Evolutionary conservation across 164 flowering plant species (phyloP).

Genomic region (Piper betle): DNA sequence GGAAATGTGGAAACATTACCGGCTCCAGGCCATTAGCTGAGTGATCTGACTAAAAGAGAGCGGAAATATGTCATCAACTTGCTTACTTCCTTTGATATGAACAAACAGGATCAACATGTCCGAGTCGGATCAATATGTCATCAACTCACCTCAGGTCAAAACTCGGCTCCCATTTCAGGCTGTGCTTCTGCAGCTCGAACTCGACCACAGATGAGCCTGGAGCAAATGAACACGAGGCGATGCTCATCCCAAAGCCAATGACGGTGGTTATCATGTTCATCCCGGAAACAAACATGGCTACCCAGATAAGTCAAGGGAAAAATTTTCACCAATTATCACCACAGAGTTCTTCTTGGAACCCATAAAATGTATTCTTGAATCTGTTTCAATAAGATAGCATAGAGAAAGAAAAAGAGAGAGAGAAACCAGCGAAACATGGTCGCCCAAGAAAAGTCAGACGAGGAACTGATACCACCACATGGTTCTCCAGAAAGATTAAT

Average conservation of each 20-base stretch:
- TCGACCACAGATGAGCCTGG: slow-evolving; percentile 67
- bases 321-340: not conserved
- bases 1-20: slow-evolving; percentile 58
- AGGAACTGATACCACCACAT: not conserved
- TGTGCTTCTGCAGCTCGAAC: slow-evolving; percentile 28
- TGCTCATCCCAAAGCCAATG: slow-evolving; percentile 79
- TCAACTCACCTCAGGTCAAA: slow-evolving; percentile 29
- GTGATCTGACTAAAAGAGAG: slow-evolving; percentile 3
- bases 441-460: too few species aligned
- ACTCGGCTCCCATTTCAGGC: slow-evolving; percentile 35
- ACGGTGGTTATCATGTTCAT: slow-evolving; percentile 62
- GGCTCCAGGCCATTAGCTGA: slow-evolving; percentile 41
- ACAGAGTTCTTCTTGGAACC: too few species aligned
- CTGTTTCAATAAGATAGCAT: too few species aligned
- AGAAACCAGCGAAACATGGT: too few species aligned
- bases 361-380: too few species aligned
- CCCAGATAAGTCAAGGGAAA: not conserved
- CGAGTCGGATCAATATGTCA: too few species aligned
- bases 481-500: too few species aligned
- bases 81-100: not conserved
- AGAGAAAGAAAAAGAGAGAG: too few species aligned
- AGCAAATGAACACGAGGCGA: slow-evolving; percentile 61
- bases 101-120: not conserved
- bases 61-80: not conserved
- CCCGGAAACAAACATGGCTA: slow-evolving; percentile 11